These are phyloP conservation scores for Mycena chlorophos DNA, from an alignment of 768 basidiomycete genomes.

Conservation along the genomic window DNA sequence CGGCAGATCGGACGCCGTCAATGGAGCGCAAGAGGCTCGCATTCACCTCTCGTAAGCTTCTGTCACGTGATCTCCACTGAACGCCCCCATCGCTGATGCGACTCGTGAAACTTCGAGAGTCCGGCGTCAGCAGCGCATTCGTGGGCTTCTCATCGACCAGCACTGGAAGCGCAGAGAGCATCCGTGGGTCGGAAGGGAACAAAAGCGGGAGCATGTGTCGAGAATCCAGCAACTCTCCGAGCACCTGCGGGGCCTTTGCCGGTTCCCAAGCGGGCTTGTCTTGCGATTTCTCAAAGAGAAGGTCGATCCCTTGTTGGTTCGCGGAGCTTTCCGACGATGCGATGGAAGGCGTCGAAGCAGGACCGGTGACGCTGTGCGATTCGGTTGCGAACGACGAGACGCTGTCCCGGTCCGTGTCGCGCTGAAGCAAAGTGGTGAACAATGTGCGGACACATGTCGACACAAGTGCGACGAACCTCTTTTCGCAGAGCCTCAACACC, in stretches of 20 bases:
- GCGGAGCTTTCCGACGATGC: constrained; percentile 37
- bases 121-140: constrained; percentile 26
- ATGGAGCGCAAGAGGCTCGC: constrained; percentile 66
- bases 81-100: constrained; percentile 44
- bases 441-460: neutral
- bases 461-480: constrained; percentile 51
- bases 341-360: constrained; percentile 34
- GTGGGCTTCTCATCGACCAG: constrained; percentile 34
- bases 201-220: constrained; percentile 88
- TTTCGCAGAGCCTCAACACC: constrained; percentile 84
- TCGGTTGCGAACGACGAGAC: constrained; percentile 51
- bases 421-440: constrained; percentile 50
- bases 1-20: constrained; percentile 61
- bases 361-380: constrained; percentile 27
- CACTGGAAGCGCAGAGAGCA: constrained; percentile 71
- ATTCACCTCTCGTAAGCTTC: constrained; percentile 61
- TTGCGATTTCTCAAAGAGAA: constrained; percentile 70
- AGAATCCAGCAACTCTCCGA: constrained; percentile 91
- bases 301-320: constrained; percentile 66
- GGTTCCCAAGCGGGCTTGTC: constrained; percentile 78
- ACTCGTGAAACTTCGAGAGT: constrained; percentile 41
- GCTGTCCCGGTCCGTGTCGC: constrained; percentile 67
- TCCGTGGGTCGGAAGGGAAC: constrained; percentile 78
- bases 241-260: constrained; percentile 70
- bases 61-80: constrained; percentile 60